These are phyloP conservation scores for Starmerella vitae DNA, from an alignment of 805 yeast genomes.

Conservation along the genomic window DNA sequence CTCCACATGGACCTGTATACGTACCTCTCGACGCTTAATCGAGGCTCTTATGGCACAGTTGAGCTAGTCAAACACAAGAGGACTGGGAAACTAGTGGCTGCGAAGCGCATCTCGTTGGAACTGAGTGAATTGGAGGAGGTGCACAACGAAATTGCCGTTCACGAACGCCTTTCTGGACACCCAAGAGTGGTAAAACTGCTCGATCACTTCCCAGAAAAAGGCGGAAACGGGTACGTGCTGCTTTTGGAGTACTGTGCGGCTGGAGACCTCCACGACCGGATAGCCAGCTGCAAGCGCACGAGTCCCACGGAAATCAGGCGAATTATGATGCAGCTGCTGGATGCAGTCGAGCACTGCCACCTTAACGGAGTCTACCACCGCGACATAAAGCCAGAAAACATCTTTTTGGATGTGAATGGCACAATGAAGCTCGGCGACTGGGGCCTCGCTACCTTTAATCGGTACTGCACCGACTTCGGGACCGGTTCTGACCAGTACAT, in stretches of 20 bases:
- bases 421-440: slow-evolving; percentile 65
- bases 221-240: slow-evolving; percentile 36
- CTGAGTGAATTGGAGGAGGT: slow-evolving; percentile 12
- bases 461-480: slow-evolving; percentile 57
- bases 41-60: slow-evolving; percentile 89
- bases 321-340: slow-evolving; percentile 62
- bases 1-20: slow-evolving; percentile 36
- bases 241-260: slow-evolving; percentile 76
- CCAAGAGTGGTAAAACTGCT: slow-evolving; percentile 67
- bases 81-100: slow-evolving; percentile 52
- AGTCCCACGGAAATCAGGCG: slow-evolving; percentile 31
- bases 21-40: slow-evolving; percentile 51
- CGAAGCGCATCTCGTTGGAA: slow-evolving; percentile 47
- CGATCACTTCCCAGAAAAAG: slow-evolving; percentile 45
- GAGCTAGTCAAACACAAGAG: slow-evolving; percentile 62
- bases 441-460: slow-evolving; percentile 63
- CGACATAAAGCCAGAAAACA: slow-evolving; percentile 94
- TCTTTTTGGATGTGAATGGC: slow-evolving; percentile 51
- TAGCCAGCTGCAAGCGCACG: slow-evolving; percentile 38
- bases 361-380: slow-evolving; percentile 90
- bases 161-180: slow-evolving; percentile 60
- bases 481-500: slow-evolving; percentile 83
- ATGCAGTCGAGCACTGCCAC: slow-evolving; percentile 75
- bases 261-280: slow-evolving; percentile 77
- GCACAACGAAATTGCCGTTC: slow-evolving; percentile 39